Evolutionary conservation across 176 grass and related monocot species (phyloP).

Genomic region (Phragmites australis): DNA sequence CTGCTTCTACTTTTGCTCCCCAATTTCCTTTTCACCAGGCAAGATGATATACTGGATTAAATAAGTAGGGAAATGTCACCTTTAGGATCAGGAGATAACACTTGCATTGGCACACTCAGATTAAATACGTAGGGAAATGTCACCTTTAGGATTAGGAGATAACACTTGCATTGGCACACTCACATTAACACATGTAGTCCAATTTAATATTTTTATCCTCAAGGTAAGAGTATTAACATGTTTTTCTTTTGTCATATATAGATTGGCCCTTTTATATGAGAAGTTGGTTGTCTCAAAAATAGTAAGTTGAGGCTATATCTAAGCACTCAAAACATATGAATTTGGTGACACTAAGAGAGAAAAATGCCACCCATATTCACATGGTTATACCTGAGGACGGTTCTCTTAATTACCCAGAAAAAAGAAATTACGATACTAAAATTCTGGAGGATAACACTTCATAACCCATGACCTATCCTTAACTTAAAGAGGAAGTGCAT

Average conservation of each 20-base stretch:
- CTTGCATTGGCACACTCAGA: background rate
- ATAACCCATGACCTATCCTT: background rate
- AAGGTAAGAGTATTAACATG: background rate
- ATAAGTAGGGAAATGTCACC: constrained; percentile 1
- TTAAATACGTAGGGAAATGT: too few species aligned
- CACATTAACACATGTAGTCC: background rate
- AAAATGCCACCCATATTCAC: background rate
- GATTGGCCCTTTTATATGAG: background rate
- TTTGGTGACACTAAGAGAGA: background rate
- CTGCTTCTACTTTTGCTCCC: constrained; percentile 8
- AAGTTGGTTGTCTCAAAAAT: background rate
- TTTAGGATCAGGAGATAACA: background rate
- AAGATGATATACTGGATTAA: background rate
- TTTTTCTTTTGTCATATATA: background rate
- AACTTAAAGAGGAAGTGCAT: background rate
- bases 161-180: too few species aligned
- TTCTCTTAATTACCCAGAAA: background rate
- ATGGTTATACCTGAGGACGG: background rate
- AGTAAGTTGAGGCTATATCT: background rate
- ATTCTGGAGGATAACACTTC: background rate
- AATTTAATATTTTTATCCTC: constrained; percentile 3
- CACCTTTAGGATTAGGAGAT: too few species aligned
- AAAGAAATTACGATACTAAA: background rate
- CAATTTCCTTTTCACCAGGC: background rate
- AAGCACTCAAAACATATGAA: background rate